Base-by-base conservation (phyloP, 2,329 filamentous ascomycete species). In the Microdochium nivale region DNA sequence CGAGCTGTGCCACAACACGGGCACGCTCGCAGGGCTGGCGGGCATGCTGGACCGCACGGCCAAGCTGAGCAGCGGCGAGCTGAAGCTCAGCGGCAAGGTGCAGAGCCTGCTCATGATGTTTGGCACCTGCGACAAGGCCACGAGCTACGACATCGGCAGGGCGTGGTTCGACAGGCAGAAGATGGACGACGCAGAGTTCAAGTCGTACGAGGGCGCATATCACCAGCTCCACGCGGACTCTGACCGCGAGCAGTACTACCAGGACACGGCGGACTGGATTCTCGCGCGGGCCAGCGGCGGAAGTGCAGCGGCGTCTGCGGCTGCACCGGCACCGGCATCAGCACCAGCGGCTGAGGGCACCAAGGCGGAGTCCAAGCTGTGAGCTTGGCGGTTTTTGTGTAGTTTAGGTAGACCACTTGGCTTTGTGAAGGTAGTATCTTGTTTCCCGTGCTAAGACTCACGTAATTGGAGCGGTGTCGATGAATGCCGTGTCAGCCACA, bases 1-100 rank as follows among this genome's bases (percentile, higher is more conserved):
- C 67, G 63, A 75, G 49, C 73, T 96, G 50, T 83, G 84, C 67
- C 90, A 96, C 69, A 79, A 92, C 66, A 92, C 83, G 2, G 91
- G 90, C 33, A 96, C 91, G 7, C 75, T 95, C n/a, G 85, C 91
- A 66, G 88, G 88, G 1, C 66, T 96, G 32, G 79, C 86, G 0
- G 84, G 81, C 0, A 77, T 96, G 78, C 70, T 96, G 56, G 88
- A 95, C 65, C 80, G 91, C 25, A 85, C 85, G 1, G 70, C 70
- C 4, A 75, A 74, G 50, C 69, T 95, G 54, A 70, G 80, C 4
- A 70, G 66, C 5, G 86, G 84, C 2, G 75, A 71, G 49, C 67
- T 82, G 27, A 69, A 60, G 57, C 66, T 82, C 62, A 65, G 79
- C 66, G 65, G 70, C 24, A 65, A 70, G n/a, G 79, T 88, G 51